phyloP scores from a whole-genome alignment of 441 rosid genomes.

The Syzygium syzygioides region DNA sequence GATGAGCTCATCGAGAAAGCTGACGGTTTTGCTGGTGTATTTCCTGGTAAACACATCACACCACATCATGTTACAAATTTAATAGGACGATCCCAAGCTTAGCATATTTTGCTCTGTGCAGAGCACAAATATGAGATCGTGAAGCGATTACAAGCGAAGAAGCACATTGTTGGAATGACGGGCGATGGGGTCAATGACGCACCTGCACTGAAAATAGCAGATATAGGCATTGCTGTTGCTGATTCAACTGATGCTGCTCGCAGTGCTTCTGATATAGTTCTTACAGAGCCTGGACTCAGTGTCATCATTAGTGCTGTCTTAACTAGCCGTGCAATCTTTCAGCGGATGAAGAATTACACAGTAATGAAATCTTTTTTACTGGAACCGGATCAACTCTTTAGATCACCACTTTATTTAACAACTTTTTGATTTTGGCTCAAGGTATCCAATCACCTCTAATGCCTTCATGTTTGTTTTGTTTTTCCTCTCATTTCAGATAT shows the following conservation, averaged over 20 bases:
- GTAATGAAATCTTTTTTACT: neutral
- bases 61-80: neutral
- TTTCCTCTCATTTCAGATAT: neutral
- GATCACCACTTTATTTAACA: neutral
- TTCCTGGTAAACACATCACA: neutral
- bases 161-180: slow-evolving; percentile 1
- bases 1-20: neutral
- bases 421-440: neutral
- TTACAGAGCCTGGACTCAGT: neutral
- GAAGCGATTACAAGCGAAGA: neutral
- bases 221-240: slow-evolving; percentile 1
- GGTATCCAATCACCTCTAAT: neutral
- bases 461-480: neutral
- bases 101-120: neutral
- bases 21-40: neutral
- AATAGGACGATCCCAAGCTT: neutral
- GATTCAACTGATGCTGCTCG: neutral
- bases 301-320: slow-evolving; percentile 1
- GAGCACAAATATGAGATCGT: neutral
- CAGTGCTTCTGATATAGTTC: neutral
- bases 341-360: slow-evolving; percentile 4
- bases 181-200: slow-evolving; percentile 1
- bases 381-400: neutral
- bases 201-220: slow-evolving; percentile 1
- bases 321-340: slow-evolving; percentile 1